Evolutionary conservation across 2,329 filamentous ascomycete genomes (phyloP).

Genomic region (Fusarium haematococcum): DNA sequence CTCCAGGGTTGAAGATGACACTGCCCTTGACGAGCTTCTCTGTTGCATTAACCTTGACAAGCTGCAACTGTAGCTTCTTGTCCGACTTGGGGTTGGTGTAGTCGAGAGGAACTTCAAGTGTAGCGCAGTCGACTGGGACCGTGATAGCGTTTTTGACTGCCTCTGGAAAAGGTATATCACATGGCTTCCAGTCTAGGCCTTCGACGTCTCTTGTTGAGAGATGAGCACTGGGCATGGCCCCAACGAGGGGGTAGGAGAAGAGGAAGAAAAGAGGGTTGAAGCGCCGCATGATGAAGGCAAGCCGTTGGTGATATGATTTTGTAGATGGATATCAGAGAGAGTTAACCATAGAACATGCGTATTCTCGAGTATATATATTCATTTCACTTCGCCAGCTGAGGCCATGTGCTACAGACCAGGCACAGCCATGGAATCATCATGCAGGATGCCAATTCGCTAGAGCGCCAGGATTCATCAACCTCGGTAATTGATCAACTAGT

Average conservation of each 20-base stretch:
- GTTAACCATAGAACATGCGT: background rate
- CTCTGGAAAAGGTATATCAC: background rate
- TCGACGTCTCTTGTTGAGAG: background rate
- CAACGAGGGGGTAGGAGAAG: background rate
- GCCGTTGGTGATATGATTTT: background rate
- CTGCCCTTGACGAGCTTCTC: constrained; percentile 48
- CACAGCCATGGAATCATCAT: background rate
- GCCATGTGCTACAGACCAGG: background rate
- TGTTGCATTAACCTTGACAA: constrained; percentile 47
- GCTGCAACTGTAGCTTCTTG: constrained; percentile 46
- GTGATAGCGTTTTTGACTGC: background rate
- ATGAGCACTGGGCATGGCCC: background rate
- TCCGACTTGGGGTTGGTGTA: constrained; percentile 46
- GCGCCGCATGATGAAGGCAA: background rate
- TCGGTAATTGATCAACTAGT: background rate
- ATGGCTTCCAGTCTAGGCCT: constrained; percentile 1
- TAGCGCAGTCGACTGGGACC: constrained; percentile 46
- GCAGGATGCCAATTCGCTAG: background rate
- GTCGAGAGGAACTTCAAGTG: constrained; percentile 53
- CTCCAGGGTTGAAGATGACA: constrained; percentile 54
- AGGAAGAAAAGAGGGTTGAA: background rate
- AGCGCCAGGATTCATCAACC: background rate
- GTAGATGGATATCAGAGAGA: background rate
- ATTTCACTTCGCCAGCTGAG: background rate
- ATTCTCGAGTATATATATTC: background rate